phyloP scores from a whole-genome alignment of 192 early-diverging fungal genomes.

The Gaertneriomyces sp. region DNA sequence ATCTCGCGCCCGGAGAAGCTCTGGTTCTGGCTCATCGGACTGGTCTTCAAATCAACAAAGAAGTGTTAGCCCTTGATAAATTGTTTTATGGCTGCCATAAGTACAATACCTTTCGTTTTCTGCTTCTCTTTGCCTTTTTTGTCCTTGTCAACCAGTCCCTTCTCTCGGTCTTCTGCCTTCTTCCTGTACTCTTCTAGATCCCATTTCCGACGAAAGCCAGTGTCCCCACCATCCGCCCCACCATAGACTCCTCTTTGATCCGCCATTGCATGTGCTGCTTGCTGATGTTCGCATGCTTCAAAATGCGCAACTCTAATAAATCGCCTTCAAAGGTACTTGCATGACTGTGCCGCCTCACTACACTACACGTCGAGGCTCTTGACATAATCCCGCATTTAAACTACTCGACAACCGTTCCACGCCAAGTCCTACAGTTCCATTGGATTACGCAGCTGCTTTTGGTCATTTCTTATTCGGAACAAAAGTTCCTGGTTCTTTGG shows the following conservation, averaged over 20 bases:
- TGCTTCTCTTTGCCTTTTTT: conserved; percentile 52
- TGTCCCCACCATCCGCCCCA: conserved; percentile 39
- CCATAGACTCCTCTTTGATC: conserved; percentile 12
- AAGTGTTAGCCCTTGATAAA: too few species aligned
- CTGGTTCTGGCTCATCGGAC: conserved; percentile 28
- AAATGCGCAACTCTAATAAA: too few species aligned
- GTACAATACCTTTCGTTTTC: conserved; percentile 45
- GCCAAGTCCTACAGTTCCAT: too few species aligned
- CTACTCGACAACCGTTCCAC: too few species aligned
- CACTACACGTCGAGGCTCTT: too few species aligned
- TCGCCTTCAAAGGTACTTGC: too few species aligned
- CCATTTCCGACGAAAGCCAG: conserved; percentile 61
- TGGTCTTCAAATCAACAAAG: conserved; percentile 2
- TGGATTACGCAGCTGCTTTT: too few species aligned
- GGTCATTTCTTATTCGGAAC: too few species aligned
- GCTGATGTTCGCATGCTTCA: neutral
- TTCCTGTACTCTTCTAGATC: conserved; percentile 66
- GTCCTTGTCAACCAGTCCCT: conserved; percentile 6
- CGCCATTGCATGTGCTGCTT: neutral
- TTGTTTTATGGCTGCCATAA: too few species aligned
- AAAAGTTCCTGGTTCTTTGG: too few species aligned
- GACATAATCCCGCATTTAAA: too few species aligned
- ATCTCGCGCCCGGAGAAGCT: conserved; percentile 53
- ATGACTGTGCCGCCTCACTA: too few species aligned
- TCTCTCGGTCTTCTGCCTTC: conserved; percentile 63